Evolutionary conservation across 2,329 filamentous ascomycete genomes (phyloP).

Genomic region (Aspergillus piperis): DNA sequence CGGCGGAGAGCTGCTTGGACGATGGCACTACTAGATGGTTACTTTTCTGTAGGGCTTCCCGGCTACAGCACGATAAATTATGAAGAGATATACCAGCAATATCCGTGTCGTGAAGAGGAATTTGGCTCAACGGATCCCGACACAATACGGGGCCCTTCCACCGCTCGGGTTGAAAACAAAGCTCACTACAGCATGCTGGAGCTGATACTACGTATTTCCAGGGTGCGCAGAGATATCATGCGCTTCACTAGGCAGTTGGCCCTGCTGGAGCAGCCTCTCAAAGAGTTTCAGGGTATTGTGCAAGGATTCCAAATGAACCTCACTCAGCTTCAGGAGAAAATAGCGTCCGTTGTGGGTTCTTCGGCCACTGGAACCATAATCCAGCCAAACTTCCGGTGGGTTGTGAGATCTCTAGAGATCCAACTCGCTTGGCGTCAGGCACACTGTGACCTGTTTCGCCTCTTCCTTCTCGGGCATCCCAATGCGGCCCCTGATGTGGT

Average conservation of each 20-base stretch:
- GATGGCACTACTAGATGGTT: background rate
- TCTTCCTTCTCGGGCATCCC: constrained; percentile 1
- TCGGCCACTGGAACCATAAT: background rate
- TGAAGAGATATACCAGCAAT: constrained; percentile 1
- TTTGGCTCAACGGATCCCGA: background rate
- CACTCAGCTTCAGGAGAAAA: background rate
- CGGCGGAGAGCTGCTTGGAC: background rate
- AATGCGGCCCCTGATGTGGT: background rate
- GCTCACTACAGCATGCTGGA: background rate
- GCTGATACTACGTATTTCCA: background rate
- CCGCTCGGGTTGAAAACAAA: background rate
- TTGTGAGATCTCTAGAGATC: background rate
- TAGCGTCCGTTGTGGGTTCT: background rate
- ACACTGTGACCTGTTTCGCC: background rate
- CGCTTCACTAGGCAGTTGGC: constrained; percentile 1
- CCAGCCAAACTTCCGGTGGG: background rate
- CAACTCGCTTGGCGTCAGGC: background rate
- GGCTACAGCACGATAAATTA: background rate
- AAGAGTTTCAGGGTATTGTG: background rate
- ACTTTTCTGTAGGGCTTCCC: background rate
- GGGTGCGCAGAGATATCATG: background rate
- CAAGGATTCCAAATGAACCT: background rate
- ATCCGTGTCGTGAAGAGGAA: background rate
- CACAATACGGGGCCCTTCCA: background rate
- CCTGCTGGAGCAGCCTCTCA: background rate